Base-by-base conservation (phyloP, 148 eudicot species). In the Rhododendron simsii region DNA sequence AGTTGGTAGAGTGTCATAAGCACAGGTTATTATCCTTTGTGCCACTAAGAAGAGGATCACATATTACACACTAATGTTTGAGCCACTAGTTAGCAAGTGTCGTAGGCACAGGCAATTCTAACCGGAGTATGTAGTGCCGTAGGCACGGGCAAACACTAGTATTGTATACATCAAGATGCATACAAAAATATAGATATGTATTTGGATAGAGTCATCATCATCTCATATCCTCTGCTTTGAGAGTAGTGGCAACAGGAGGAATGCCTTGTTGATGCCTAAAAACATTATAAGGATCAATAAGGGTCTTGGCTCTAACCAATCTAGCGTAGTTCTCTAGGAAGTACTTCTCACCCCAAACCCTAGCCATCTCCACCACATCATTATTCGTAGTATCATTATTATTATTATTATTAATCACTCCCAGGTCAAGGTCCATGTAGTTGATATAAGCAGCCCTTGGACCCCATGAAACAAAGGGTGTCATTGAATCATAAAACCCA, bases 391-490 rank as follows among this genome's bases (percentile, higher is more conserved):
- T 3, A 45, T 7, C 0, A 30, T 30, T 35, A 35, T 35, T 39
- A 9, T 20, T 30, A 48, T 21, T 51, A 3, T 75, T 81, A 16
- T 86, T 71, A 75, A 45, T 55, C 26, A 85, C 88, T 74, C 95
- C 95, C 20, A 93, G 90, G 81, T 93, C 95, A 5, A 90, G 77
- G 86, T 93, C 94, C 76, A 92, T 61, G 84, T 93, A 92, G 85
- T 93, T 91, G 2, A 91, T 71, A 83, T 90, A 93, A 28, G 95
- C 94, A 9, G 94, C 94, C 85, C 95, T 89, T 20, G 95, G 94
- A 67, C 82, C 84, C 11, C 85, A 76, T 12, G 95, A 90, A 23
- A 92, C 93, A 82, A 84, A 90, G 10, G 90, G 91, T 41, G 84
- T 35, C 95, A 92, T 93, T 2, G 85, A 88, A 28, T 78, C 51